Evolutionary conservation across 257 asterid genomes (phyloP).

Genomic region (Fraxinus cuspidata): DNA sequence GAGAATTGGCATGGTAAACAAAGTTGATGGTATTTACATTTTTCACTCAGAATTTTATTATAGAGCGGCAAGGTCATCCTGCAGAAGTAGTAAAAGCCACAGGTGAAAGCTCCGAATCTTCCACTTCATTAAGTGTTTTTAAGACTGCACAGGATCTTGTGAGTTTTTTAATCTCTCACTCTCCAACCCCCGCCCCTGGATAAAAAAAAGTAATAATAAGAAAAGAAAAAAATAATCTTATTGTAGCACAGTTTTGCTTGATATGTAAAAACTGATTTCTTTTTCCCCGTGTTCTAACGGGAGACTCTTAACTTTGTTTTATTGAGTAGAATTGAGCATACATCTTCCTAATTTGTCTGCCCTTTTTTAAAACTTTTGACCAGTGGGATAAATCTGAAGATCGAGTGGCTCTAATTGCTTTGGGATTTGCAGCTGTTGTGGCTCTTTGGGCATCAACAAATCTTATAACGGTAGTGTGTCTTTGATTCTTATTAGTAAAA

Average conservation of each 20-base stretch:
- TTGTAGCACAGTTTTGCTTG: too few species aligned
- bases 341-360: constrained; percentile 10
- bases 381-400: constrained; percentile 95
- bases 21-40: background rate
- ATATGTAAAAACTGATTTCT: too few species aligned
- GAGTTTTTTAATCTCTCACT: constrained; percentile 32
- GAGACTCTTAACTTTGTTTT: too few species aligned
- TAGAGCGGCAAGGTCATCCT: constrained; percentile 46
- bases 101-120: constrained; percentile 59
- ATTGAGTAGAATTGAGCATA: too few species aligned
- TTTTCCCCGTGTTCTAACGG: too few species aligned
- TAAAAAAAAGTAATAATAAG: too few species aligned
- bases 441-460: constrained; percentile 76
- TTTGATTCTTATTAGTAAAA: constrained; percentile 13
- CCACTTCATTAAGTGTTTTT: constrained; percentile 44
- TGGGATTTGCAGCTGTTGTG: constrained; percentile 82
- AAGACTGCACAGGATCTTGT: constrained; percentile 66
- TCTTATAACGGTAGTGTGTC: constrained; percentile 56
- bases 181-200: background rate
- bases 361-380: constrained; percentile 19
- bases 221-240: too few species aligned
- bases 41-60: constrained; percentile 18
- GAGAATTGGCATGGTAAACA: background rate
- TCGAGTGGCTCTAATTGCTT: constrained; percentile 73
- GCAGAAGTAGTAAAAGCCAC: constrained; percentile 60